phyloP scores from a whole-genome alignment of 2,329 filamentous ascomycete species.

The Xylaria sp. region DNA sequence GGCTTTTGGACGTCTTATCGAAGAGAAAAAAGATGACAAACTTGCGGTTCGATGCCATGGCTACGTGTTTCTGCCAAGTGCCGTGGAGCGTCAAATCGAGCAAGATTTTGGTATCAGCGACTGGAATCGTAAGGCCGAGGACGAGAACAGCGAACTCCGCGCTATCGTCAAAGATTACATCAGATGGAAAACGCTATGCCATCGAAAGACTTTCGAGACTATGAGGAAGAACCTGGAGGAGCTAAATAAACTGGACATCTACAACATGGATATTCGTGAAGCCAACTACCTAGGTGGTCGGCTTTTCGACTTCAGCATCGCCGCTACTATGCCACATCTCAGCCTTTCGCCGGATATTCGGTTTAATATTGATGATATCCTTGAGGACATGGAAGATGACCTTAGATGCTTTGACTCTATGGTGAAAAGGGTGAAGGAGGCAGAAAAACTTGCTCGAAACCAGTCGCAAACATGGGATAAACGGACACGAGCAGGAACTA shows the following conservation, averaged over 20 bases:
- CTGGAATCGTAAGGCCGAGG: conserved; percentile 14
- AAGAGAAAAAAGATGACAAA: neutral
- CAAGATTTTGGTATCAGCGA: neutral
- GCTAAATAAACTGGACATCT: conserved; percentile 25
- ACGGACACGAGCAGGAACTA: no score
- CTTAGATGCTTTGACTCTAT: neutral
- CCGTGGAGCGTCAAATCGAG: neutral
- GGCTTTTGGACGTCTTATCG: conserved; percentile 2
- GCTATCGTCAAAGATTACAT: conserved; percentile 15
- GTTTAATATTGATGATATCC: neutral
- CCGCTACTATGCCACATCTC: conserved; percentile 28
- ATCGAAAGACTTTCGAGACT: neutral
- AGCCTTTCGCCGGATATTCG: conserved; percentile 6
- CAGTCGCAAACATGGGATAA: no score
- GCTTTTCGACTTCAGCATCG: conserved; percentile 36
- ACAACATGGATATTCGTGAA: conserved; percentile 34
- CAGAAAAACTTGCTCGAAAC: no score
- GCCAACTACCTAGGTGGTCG: conserved; percentile 33
- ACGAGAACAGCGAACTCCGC: neutral
- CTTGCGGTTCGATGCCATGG: conserved; percentile 7
- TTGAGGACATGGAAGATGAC: neutral
- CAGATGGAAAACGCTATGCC: neutral
- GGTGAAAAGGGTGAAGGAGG: neutral
- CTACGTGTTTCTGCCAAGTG: neutral
- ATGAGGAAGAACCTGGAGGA: conserved; percentile 27